Evolutionary conservation across 2,329 filamentous ascomycete species (phyloP).

Genomic region (Penicillium sp.): DNA sequence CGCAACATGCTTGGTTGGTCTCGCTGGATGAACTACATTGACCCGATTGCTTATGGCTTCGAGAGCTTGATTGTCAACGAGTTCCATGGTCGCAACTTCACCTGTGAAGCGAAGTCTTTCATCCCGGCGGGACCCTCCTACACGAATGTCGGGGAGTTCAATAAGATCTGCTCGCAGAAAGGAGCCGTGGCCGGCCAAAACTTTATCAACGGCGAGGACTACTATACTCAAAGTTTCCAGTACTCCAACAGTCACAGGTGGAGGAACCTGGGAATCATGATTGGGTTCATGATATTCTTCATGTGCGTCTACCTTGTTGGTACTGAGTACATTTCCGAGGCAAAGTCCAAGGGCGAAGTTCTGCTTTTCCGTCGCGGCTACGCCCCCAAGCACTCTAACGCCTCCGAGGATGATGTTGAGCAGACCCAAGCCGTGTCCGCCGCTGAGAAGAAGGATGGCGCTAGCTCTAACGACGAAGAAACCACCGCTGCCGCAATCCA

Average conservation of each 20-base stretch:
- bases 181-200: conserved; percentile 56
- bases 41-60: conserved; percentile 8
- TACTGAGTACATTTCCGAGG: conserved; percentile 61
- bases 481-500: conserved; percentile 49
- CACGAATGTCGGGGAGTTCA: conserved; percentile 22
- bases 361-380: conserved; percentile 71
- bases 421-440: conserved; percentile 20
- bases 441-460: conserved; percentile 35
- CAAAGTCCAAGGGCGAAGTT: conserved; percentile 74
- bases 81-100: conserved; percentile 66
- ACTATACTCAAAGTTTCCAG: conserved; percentile 54
- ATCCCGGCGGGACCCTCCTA: conserved; percentile 47
- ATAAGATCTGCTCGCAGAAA: conserved; percentile 58
- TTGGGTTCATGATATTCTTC: conserved; percentile 64
- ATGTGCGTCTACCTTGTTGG: conserved; percentile 60
- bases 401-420: conserved; percentile 30
- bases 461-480: conserved; percentile 20
- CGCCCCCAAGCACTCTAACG: conserved; percentile 43
- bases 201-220: conserved; percentile 58
- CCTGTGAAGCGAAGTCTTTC: conserved; percentile 24
- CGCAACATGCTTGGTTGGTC: conserved; percentile 11
- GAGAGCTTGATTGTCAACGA: conserved; percentile 57
- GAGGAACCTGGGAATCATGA: conserved; percentile 67
- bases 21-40: conserved; percentile 11
- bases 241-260: conserved; percentile 63